Conservation (phyloP, 208 protist genomes). For the Wallacemonas sp. region DNA sequence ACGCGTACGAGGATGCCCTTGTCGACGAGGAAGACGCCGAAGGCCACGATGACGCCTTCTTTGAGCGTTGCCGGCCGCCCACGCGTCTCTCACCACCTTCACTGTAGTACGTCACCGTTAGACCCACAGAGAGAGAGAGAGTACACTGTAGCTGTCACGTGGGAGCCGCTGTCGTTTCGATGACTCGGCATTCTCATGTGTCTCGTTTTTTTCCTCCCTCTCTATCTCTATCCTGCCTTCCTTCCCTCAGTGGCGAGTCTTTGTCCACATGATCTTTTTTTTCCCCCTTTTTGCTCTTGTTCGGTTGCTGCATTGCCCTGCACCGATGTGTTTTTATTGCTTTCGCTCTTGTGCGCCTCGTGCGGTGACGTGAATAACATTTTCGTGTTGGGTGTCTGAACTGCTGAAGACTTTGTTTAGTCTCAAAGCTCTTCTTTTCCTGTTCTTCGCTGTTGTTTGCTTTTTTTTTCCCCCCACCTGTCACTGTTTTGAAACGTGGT, state of each 20-base stretch:
- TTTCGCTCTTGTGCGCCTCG: background rate
- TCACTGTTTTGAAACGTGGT: too few species aligned
- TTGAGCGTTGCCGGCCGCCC: conserved; percentile 32
- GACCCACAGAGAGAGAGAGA: too few species aligned
- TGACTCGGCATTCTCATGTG: background rate
- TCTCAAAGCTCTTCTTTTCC: too few species aligned
- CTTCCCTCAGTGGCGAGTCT: too few species aligned
- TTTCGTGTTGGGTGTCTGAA: too few species aligned
- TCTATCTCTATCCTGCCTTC: background rate
- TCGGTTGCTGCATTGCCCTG: too few species aligned
- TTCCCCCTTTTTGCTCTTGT: too few species aligned
- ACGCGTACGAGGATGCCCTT: conserved; percentile 20
- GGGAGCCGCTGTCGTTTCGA: conserved; percentile 3
- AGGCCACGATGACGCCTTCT: conserved; percentile 16
- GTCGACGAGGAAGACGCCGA: conserved; percentile 24
- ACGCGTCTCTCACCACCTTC: conserved; percentile 54
- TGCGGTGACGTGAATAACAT: background rate
- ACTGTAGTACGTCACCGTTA: too few species aligned
- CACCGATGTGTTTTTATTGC: too few species aligned
- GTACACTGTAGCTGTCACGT: background rate
- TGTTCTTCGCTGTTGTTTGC: background rate
- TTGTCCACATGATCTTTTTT: too few species aligned
- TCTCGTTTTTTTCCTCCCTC: background rate
- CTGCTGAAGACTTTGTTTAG: too few species aligned
- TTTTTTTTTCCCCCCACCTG: background rate